Base-by-base conservation (phyloP, 257 asterid genomes). In the Fraxinus cuspidata region DNA sequence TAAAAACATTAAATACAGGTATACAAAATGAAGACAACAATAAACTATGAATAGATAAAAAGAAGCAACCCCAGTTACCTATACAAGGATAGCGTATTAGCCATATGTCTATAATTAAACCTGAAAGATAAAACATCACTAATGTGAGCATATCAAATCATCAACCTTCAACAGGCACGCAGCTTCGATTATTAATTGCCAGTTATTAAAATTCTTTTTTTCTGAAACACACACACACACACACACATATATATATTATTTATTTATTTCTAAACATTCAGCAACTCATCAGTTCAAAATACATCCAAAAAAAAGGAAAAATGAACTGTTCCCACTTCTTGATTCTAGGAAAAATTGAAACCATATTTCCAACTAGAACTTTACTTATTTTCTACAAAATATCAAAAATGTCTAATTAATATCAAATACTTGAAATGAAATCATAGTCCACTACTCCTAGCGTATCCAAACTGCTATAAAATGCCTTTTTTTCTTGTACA, bases 101-200 rank as follows among this genome's bases (percentile, higher is more conserved):
- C 97, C 99, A 96, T 96, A 77, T 96, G 98, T 67, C 98, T 87
- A 76, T 96, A 93, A 79, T 96, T 96, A 83, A 96, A 96, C 99
- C 99, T 94, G 92, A 80, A 81, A 44, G 53, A 53, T 3, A 38
- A 47, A 16, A 40, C 21, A 49, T 32, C 49, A 25, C 12, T 11
- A 31, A 2, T 63, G 35, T 31, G 42, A 77, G 70, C 77, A 68
- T 79, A 77, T 63, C 10, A 13, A 49, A 68, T 35, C 69, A 23
- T 73, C 74, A 79, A 35, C 49, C 71, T 23, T 56, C 49, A 31
- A 44, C 63, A 34, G 15, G 60, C 64, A 67, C 32, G 81, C 64
- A 72, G 74, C 42, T 35, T 37, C 35, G 6, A 25, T 23, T 58
- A 78, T 70, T 10, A 75, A 38, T 38, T 38, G 15, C 74, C 51